Evolutionary conservation across 495 filamentous ascomycete genomes (phyloP).

Genomic region (Aspergillus homomorphus): DNA sequence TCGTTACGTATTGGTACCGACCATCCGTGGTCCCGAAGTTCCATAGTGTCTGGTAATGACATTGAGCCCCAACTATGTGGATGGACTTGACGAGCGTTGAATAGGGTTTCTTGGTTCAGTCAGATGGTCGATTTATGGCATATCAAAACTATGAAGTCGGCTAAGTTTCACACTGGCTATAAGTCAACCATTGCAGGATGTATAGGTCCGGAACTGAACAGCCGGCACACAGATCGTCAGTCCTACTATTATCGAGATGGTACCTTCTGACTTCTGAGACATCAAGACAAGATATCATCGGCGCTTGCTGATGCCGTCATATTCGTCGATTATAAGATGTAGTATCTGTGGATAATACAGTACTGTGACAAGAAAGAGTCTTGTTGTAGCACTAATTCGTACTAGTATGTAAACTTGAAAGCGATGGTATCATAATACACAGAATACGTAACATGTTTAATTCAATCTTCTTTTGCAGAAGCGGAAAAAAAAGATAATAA

Average conservation of each 20-base stretch:
- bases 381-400: neutral
- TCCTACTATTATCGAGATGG: too few species aligned
- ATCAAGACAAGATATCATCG: neutral
- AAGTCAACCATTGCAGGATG: neutral
- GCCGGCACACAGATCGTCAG: too few species aligned
- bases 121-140: too few species aligned
- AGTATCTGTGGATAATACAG: neutral
- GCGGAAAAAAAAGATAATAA: constrained; percentile 1
- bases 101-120: neutral
- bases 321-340: neutral
- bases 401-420: neutral
- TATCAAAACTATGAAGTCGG: too few species aligned
- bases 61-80: neutral
- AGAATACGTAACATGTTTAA: neutral
- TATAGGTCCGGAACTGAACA: neutral
- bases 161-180: neutral
- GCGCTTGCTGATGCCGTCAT: neutral
- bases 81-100: neutral
- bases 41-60: neutral
- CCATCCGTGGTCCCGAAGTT: neutral
- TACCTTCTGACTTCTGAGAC: too few species aligned
- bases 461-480: constrained; percentile 1
- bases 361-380: neutral
- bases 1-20: neutral
- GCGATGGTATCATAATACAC: neutral